These are phyloP conservation scores for Lasiosphaeria ovina DNA, from an alignment of 495 filamentous ascomycete genomes.

Conservation along the genomic window DNA sequence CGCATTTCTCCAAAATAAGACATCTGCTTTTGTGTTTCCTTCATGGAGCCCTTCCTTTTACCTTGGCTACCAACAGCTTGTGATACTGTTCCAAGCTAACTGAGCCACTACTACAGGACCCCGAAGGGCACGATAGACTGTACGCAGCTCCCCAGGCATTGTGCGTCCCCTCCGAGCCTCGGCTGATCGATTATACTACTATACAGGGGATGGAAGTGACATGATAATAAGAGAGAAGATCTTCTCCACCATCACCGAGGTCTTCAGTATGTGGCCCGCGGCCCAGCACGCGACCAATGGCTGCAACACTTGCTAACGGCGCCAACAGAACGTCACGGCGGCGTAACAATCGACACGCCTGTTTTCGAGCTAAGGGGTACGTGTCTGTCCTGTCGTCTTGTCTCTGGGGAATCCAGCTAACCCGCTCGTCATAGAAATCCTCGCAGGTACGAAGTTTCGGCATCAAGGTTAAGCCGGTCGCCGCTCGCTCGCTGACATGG, in stretches of 20 bases:
- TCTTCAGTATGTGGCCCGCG: constrained; percentile 20
- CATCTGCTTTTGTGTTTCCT: neutral
- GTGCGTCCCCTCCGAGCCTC: constrained; percentile 6
- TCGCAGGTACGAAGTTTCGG: constrained; percentile 63
- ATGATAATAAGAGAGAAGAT: constrained; percentile 20
- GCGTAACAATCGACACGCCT: constrained; percentile 41
- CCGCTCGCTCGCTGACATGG: constrained; percentile 4
- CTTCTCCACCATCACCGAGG: constrained; percentile 27
- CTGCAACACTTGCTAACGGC: neutral
- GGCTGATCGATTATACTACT: constrained; percentile 1
- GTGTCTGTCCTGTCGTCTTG: neutral
- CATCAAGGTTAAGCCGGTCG: constrained; percentile 37
- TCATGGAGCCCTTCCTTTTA: neutral
- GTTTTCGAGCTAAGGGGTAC: constrained; percentile 41
- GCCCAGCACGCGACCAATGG: neutral
- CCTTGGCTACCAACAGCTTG: neutral
- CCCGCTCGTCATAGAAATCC: constrained; percentile 51
- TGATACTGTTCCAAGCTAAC: neutral
- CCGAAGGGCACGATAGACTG: constrained; percentile 29
- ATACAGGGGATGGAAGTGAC: constrained; percentile 59
- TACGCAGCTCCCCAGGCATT: constrained; percentile 17
- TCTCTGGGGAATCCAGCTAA: neutral
- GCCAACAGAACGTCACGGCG: constrained; percentile 34
- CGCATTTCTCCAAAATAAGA: neutral
- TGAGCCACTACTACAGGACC: constrained; percentile 21